A percentile compares a stretch with the other conserved stretches of the same genome.
These are phyloP conservation scores for Quercus engelmannii DNA, from an alignment of 306 rosid genomes.

Conservation along the genomic window DNA sequence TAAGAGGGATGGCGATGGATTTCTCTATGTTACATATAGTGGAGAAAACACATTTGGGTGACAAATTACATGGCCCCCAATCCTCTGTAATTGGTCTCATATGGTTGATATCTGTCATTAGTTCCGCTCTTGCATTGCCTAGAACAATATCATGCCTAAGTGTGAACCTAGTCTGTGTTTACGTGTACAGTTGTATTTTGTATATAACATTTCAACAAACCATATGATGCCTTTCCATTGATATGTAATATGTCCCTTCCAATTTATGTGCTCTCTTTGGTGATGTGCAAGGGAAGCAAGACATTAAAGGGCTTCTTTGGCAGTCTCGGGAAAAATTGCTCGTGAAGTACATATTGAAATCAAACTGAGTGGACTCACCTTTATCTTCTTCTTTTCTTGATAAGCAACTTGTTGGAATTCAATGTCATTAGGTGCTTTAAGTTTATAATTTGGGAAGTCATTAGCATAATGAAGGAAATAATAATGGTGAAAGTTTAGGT, in stretches of 20 bases:
- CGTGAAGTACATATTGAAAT: neutral
- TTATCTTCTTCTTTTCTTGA: neutral
- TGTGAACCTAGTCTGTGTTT: neutral
- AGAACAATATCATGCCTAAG: neutral
- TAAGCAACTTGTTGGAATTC: neutral
- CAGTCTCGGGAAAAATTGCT: neutral
- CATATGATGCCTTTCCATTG: neutral
- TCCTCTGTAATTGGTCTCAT: neutral
- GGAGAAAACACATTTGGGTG: conserved; percentile 30
- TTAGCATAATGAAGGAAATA: neutral
- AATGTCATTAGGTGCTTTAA: neutral
- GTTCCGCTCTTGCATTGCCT: neutral
- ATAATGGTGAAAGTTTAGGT: neutral
- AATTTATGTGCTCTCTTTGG: neutral
- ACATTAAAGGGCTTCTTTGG: neutral
- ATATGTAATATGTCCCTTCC: neutral
- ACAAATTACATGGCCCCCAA: neutral
- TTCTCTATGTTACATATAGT: conserved; percentile 1
- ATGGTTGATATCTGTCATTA: neutral
- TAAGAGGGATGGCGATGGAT: conserved; percentile 9
- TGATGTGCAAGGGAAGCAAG: neutral
- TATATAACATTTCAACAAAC: conserved; percentile 16
- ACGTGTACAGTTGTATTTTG: conserved; percentile 14
- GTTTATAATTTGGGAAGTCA: neutral
- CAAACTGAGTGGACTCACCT: neutral